Percentiles rank a stretch among this genome's conserved stretches.
Conservation (phyloP, 352 stramenopile genomes). For the Phytophthora sp. region DNA sequence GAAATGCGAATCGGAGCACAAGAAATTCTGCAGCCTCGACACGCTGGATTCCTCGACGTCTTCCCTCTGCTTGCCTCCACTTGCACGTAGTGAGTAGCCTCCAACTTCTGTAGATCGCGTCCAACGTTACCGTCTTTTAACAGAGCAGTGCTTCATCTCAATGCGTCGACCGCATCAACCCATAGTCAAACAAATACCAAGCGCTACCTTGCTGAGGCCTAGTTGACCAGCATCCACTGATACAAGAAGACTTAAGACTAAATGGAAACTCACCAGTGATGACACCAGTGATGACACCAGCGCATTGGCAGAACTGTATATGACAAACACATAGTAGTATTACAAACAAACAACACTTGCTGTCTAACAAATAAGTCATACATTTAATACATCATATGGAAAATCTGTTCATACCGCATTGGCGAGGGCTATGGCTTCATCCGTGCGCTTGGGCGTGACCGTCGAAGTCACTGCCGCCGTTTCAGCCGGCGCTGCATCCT, state of each 20-base stretch:
- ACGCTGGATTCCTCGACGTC: conserved; percentile 13
- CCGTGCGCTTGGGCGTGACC: not conserved
- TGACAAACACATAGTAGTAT: conserved; percentile 25
- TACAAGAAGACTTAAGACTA: conserved; percentile 25
- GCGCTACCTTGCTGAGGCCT: not conserved
- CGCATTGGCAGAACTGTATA: conserved; percentile 8
- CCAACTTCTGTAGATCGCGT: conserved; percentile 24
- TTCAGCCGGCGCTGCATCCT: conserved; percentile 1
- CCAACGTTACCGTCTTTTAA: conserved; percentile 7
- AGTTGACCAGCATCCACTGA: conserved; percentile 15
- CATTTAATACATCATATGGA: not conserved
- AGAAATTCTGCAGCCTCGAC: not conserved
- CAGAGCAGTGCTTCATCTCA: not conserved
- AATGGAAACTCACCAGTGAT: conserved; percentile 29
- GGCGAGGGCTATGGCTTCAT: conserved; percentile 21
- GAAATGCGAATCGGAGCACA: not conserved
- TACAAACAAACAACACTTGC: conserved; percentile 18
- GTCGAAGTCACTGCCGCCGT: not conserved
- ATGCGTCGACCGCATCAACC: not conserved
- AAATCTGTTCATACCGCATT: conserved; percentile 17
- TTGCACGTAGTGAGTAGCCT: not conserved
- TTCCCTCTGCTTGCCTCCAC: conserved; percentile 30
- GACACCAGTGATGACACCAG: conserved; percentile 25
- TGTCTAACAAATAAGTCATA: conserved; percentile 15
- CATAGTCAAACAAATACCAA: too few relatives aligned